phyloP scores from a whole-genome alignment of 768 basidiomycete species.

The Tylopilus intermedius region DNA sequence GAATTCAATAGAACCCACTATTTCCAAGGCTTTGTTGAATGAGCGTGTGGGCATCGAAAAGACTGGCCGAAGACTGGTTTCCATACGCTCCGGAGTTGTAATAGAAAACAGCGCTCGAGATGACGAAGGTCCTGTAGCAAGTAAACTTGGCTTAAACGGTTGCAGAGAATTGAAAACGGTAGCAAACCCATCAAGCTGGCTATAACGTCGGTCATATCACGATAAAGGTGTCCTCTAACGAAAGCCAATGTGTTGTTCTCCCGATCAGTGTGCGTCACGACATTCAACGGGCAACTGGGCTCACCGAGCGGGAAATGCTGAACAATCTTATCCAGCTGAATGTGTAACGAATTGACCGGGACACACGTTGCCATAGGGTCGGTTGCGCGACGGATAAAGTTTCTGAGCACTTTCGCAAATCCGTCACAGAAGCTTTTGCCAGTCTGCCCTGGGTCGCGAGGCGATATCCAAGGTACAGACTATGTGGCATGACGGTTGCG shows the following conservation, averaged over 20 bases:
- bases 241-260: conserved; percentile 55
- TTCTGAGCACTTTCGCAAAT: conserved; percentile 14
- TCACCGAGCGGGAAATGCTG: conserved; percentile 20
- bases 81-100: conserved; percentile 42
- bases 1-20: conserved; percentile 37
- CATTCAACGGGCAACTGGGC: conserved; percentile 17
- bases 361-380: conserved; percentile 19
- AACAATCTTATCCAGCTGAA: conserved; percentile 21
- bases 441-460: conserved; percentile 81
- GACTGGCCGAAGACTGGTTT: conserved; percentile 52
- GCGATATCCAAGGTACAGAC: conserved; percentile 82
- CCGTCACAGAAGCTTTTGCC: conserved; percentile 19
- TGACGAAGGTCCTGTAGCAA: conserved; percentile 61
- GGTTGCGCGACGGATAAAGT: conserved; percentile 9
- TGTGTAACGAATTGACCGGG: conserved; percentile 4
- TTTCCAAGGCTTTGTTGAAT: conserved; percentile 64
- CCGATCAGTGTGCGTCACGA: conserved; percentile 47
- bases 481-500: conserved; percentile 92
- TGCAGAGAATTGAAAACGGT: conserved; percentile 84
- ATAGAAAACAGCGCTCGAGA: conserved; percentile 81
- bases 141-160: conserved; percentile 18
- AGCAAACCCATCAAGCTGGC: conserved; percentile 75
- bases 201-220: conserved; percentile 63
- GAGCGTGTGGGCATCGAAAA: conserved; percentile 80
- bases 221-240: conserved; percentile 58